Conservation (phyloP, 345 rosid genomes). For the Noccaea caerulescens region DNA sequence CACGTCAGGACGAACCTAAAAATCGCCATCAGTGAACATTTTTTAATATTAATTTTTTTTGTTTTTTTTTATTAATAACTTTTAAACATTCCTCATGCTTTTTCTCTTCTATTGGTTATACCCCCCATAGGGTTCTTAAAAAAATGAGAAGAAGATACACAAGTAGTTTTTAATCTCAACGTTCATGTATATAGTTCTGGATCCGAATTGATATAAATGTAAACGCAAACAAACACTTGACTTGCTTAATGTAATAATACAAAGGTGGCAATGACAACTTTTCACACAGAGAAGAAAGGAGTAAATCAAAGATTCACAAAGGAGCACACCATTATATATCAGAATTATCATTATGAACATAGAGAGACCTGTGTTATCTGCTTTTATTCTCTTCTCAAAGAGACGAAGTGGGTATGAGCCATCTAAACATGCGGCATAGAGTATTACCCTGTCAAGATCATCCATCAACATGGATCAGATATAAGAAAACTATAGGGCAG, state of each 20-base stretch:
- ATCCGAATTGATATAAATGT: background rate
- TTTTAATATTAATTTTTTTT: too few species aligned
- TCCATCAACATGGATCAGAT: background rate
- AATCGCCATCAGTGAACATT: too few species aligned
- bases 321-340: background rate
- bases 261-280: conserved; percentile 10
- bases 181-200: too few species aligned
- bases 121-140: too few species aligned
- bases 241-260: background rate
- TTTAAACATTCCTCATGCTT: too few species aligned
- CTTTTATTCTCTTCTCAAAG: conserved; percentile 86
- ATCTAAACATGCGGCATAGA: conserved; percentile 91
- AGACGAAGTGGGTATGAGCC: conserved; percentile 92
- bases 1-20: conserved; percentile 42
- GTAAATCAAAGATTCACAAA: background rate
- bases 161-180: too few species aligned
- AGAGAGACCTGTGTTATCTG: background rate
- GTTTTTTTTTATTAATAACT: too few species aligned
- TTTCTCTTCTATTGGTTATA: too few species aligned
- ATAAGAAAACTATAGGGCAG: background rate
- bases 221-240: background rate
- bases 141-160: too few species aligned
- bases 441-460: conserved; percentile 55
- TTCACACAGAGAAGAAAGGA: conserved; percentile 34
- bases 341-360: too few species aligned